Evolutionary conservation across 192 early-diverging fungal genomes (phyloP).

Genomic region (Geranomyces michiganensis): DNA sequence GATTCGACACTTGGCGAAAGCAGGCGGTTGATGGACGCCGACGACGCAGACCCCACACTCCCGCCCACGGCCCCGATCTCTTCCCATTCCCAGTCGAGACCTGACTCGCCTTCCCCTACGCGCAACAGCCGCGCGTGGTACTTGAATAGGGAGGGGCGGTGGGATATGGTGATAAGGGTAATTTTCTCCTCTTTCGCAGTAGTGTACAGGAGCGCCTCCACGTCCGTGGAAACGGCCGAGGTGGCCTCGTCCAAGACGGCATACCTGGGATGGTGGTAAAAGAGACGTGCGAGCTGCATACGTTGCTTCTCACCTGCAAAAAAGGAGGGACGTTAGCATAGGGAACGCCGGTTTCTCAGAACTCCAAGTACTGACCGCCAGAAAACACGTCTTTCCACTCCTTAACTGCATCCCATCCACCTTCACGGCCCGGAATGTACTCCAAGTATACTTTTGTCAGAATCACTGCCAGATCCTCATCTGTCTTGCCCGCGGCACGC

Average conservation of each 20-base stretch:
- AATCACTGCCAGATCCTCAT: constrained; percentile 76
- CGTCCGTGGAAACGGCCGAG: constrained; percentile 87
- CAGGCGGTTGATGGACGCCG: constrained; percentile 20
- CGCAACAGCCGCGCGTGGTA: constrained; percentile 90
- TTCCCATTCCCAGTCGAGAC: constrained; percentile 49
- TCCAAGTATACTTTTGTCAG: constrained; percentile 83
- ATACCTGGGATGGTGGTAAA: constrained; percentile 93
- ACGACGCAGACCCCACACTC: constrained; percentile 1
- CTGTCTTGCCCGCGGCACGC: constrained; percentile 62
- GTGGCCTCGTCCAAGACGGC: constrained; percentile 98
- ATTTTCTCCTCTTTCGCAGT: constrained; percentile 66
- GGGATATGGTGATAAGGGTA: constrained; percentile 89
- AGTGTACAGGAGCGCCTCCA: constrained; percentile 84
- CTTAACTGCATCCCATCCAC: constrained; percentile 59
- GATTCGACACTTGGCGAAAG: constrained; percentile 34
- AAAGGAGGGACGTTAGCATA: background rate
- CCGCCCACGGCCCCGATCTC: constrained; percentile 38
- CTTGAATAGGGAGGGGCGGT: constrained; percentile 91
- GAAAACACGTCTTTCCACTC: constrained; percentile 83
- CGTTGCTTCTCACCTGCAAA: constrained; percentile 51
- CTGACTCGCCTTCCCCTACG: constrained; percentile 45
- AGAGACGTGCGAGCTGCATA: constrained; percentile 94
- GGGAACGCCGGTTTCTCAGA: background rate
- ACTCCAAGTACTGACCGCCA: constrained; percentile 72
- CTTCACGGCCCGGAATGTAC: constrained; percentile 66